Percentiles rank a stretch among this genome's conserved stretches.
Evolutionary conservation across 441 rosid genomes (phyloP).

Genomic region (Euphorbia schlechtendalii): DNA sequence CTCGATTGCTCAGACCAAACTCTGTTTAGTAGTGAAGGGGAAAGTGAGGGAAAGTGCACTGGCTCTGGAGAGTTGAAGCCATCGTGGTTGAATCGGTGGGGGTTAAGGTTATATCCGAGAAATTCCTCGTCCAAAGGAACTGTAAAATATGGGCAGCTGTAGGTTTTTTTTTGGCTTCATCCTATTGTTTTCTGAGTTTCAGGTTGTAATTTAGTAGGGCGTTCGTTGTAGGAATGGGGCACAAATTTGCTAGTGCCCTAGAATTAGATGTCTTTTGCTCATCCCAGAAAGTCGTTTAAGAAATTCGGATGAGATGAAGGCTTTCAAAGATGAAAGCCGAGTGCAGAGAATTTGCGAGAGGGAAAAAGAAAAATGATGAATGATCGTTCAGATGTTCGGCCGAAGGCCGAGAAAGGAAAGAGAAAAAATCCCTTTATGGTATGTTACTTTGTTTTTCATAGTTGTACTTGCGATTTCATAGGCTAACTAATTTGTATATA

Average conservation of each 20-base stretch:
- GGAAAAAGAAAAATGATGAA: slow-evolving; percentile 5
- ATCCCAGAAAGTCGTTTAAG: slow-evolving; percentile 31
- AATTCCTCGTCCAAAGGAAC: slow-evolving; percentile 27
- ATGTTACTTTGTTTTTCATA: too few species aligned
- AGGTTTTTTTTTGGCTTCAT: slow-evolving; percentile 16
- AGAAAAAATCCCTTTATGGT: too few species aligned
- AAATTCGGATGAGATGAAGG: too few species aligned
- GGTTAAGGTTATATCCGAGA: slow-evolving; percentile 44
- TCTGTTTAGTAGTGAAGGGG: slow-evolving; percentile 76
- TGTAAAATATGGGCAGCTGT: slow-evolving; percentile 59
- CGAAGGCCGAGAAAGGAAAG: slow-evolving; percentile 41
- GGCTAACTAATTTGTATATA: too few species aligned
- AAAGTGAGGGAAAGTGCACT: slow-evolving; percentile 77
- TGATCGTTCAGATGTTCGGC: slow-evolving; percentile 31
- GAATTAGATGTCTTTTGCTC: slow-evolving; percentile 29
- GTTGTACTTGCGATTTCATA: too few species aligned
- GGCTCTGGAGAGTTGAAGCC: slow-evolving; percentile 60
- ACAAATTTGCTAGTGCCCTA: slow-evolving; percentile 22
- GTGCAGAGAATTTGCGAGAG: slow-evolving; percentile 37
- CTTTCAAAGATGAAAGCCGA: slow-evolving; percentile 43
- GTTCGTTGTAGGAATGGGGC: slow-evolving; percentile 36
- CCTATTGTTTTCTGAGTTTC: slow-evolving; percentile 7
- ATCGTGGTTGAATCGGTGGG: slow-evolving; percentile 43
- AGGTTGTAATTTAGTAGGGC: slow-evolving; percentile 43
- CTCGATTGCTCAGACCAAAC: slow-evolving; percentile 96